phyloP scores from a whole-genome alignment of 2,329 filamentous ascomycete species.

The Ciborinia camelliae region DNA sequence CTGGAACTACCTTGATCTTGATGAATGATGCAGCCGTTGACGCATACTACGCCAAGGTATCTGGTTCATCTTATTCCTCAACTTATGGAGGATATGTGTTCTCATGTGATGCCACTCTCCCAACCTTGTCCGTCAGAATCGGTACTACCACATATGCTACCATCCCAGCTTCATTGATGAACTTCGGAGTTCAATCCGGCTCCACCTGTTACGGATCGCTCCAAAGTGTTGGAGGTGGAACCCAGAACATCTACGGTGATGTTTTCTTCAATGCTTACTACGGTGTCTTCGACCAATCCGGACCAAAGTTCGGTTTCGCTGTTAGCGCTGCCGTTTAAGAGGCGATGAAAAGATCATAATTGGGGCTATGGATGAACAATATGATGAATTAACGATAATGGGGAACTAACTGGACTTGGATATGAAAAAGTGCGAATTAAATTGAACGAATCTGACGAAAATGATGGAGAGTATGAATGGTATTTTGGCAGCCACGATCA shows the following conservation, averaged over 20 bases:
- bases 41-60: constrained; percentile 40
- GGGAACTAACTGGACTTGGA: background rate
- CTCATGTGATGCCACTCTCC: constrained; percentile 38
- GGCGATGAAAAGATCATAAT: background rate
- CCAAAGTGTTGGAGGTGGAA: constrained; percentile 36
- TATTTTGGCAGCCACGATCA: background rate
- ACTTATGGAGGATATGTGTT: constrained; percentile 39
- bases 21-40: constrained; percentile 37
- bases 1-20: constrained; percentile 43
- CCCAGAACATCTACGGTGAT: constrained; percentile 36
- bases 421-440: background rate
- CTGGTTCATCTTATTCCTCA: constrained; percentile 34
- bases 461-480: no score
- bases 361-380: background rate
- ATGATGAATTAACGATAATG: background rate
- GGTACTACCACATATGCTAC: constrained; percentile 35
- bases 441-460: background rate
- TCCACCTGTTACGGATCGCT: constrained; percentile 40
- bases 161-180: constrained; percentile 39
- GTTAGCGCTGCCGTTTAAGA: constrained; percentile 18
- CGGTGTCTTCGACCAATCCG: constrained; percentile 32
- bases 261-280: constrained; percentile 38
- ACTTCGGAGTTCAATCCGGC: constrained; percentile 33
- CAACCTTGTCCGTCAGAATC: constrained; percentile 38
- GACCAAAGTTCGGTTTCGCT: constrained; percentile 35